phyloP scores from a whole-genome alignment of 805 yeast species.

The Yarrowia yakushimensis region DNA sequence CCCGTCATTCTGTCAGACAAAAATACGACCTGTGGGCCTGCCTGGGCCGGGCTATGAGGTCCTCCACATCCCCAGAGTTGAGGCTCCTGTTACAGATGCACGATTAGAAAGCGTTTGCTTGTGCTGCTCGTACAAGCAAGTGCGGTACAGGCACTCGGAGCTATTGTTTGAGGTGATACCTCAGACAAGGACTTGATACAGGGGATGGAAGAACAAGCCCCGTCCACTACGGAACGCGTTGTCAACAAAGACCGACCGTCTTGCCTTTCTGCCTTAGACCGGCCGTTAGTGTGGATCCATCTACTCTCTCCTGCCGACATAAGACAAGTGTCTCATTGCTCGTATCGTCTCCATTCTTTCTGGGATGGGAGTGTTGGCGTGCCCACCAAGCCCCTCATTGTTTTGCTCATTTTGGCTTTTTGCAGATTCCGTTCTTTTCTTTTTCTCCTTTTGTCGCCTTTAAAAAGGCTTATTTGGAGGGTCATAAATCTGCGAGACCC shows the following conservation, averaged over 20 bases:
- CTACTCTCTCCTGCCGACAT: neutral
- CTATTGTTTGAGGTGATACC: neutral
- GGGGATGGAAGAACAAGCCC: neutral
- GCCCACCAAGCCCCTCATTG: no score
- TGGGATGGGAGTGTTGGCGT: no score
- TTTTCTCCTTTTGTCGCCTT: constrained; percentile 9
- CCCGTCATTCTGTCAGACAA: neutral
- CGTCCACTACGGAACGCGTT: no score
- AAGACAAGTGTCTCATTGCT: constrained; percentile 2
- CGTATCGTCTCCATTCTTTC: neutral
- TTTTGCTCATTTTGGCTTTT: neutral
- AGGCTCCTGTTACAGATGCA: neutral
- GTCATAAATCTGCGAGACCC: constrained; percentile 14
- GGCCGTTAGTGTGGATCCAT: no score
- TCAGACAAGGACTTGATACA: neutral
- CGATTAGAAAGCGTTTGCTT: neutral
- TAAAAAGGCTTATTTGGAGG: constrained; percentile 1
- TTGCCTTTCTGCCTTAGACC: no score
- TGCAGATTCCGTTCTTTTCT: neutral
- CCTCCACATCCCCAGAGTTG: no score
- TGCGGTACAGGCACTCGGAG: neutral
- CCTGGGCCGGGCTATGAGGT: no score
- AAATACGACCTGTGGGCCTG: no score
- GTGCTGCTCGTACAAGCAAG: neutral
- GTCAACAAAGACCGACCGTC: no score